Evolutionary conservation across 345 rosid species (phyloP).

Genomic region (Euphorbia peplus): DNA sequence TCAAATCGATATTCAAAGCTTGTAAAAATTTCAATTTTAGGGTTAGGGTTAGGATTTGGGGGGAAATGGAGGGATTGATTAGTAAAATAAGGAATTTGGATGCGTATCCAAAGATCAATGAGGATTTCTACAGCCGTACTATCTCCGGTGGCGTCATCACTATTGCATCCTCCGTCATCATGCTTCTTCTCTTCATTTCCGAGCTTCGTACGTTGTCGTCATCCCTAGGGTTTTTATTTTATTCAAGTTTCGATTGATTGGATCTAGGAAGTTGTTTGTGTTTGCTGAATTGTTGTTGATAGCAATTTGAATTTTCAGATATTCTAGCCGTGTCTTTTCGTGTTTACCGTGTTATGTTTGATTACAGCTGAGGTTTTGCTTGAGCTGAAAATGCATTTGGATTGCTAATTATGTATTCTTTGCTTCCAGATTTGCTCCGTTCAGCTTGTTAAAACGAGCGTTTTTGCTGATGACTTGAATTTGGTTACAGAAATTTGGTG

Average conservation of each 20-base stretch:
- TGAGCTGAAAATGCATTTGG: background rate
- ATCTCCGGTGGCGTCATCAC: slow-evolving; percentile 94
- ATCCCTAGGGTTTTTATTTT: background rate
- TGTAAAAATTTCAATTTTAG: background rate
- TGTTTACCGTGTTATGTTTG: background rate
- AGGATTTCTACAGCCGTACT: slow-evolving; percentile 94
- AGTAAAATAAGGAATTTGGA: slow-evolving; percentile 76
- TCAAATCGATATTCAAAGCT: background rate
- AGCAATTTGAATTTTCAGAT: background rate
- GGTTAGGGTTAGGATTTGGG: no score
- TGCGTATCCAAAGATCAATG: slow-evolving; percentile 93
- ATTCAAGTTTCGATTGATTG: background rate
- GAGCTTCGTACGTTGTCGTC: slow-evolving; percentile 62
- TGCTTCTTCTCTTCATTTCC: slow-evolving; percentile 93
- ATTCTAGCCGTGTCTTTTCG: background rate
- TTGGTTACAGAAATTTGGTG: background rate
- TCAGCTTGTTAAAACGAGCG: background rate
- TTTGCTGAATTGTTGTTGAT: background rate
- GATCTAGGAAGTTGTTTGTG: background rate
- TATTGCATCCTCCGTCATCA: slow-evolving; percentile 75
- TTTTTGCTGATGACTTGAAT: background rate
- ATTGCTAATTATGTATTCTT: background rate
- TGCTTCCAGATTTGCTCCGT: background rate
- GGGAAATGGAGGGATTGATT: slow-evolving; percentile 62
- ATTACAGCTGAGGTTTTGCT: background rate